A percentile compares a stretch with the other conserved stretches of the same genome.
Conservation (phyloP, 2,329 filamentous ascomycete species). For the Clarireedia homoeocarpa region DNA sequence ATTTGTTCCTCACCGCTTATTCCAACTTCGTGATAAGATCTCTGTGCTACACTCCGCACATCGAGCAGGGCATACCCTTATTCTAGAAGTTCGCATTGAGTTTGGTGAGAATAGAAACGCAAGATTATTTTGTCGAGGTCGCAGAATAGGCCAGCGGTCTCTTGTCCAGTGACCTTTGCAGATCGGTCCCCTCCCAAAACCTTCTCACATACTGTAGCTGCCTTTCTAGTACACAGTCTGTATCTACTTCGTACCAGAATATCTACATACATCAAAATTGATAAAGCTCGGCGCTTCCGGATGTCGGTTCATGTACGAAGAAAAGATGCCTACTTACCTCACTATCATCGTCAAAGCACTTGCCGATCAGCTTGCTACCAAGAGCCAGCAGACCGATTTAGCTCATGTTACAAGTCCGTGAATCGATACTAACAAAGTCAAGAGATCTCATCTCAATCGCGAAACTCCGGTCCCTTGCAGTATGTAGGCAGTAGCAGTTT, state of each 20-base stretch:
- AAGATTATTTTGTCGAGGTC: not conserved
- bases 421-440: not conserved
- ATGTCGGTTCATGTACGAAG: not conserved
- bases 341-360: not conserved
- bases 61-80: not conserved
- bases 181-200: not conserved
- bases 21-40: not conserved
- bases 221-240: not conserved
- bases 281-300: not conserved
- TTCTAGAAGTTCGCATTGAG: not conserved
- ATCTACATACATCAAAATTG: not conserved
- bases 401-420: too few species aligned
- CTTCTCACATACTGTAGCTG: not conserved
- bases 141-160: slow-evolving; percentile 4
- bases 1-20: slow-evolving; percentile 1
- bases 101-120: not conserved
- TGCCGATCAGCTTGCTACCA: too few species aligned
- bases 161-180: not conserved
- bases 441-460: slow-evolving; percentile 1
- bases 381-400: too few species aligned
- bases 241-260: not conserved
- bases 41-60: not conserved
- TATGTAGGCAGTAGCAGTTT: not conserved
- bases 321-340: not conserved
- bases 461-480: not conserved